Evolutionary conservation across 1,284 basidiomycete species (phyloP).

Genomic region (Hypsizygus ulmarius): DNA sequence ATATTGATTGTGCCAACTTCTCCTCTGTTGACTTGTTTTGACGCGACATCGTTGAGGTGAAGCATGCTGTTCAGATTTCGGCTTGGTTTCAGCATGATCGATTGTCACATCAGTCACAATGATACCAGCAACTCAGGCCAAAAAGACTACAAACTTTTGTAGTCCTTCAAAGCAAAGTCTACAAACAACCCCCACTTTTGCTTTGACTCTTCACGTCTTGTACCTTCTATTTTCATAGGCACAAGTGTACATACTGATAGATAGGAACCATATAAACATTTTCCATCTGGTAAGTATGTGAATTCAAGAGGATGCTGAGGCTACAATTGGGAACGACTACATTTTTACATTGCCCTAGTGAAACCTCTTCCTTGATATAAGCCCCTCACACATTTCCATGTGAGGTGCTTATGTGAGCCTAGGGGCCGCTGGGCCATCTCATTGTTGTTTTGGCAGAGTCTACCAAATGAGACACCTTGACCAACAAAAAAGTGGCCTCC

Average conservation of each 20-base stretch:
- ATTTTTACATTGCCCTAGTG: neutral
- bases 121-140: neutral
- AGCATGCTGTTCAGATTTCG: too few species aligned
- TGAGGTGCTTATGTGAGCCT: slow-evolving; percentile 5
- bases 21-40: too few species aligned
- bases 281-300: neutral
- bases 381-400: neutral
- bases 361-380: slow-evolving; percentile 1
- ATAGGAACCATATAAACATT: neutral
- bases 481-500: too few species aligned
- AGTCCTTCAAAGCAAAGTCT: neutral
- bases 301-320: neutral
- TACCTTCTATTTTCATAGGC: neutral
- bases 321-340: neutral
- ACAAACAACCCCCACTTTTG: neutral
- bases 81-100: too few species aligned
- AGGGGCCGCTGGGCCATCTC: too few species aligned
- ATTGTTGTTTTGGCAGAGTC: too few species aligned
- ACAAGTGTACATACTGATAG: neutral
- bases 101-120: neutral
- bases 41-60: too few species aligned
- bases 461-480: too few species aligned
- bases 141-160: neutral
- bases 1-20: too few species aligned
- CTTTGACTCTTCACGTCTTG: neutral